Base-by-base conservation (phyloP, 2,329 filamentous ascomycete species). In the Knufia petricola region DNA sequence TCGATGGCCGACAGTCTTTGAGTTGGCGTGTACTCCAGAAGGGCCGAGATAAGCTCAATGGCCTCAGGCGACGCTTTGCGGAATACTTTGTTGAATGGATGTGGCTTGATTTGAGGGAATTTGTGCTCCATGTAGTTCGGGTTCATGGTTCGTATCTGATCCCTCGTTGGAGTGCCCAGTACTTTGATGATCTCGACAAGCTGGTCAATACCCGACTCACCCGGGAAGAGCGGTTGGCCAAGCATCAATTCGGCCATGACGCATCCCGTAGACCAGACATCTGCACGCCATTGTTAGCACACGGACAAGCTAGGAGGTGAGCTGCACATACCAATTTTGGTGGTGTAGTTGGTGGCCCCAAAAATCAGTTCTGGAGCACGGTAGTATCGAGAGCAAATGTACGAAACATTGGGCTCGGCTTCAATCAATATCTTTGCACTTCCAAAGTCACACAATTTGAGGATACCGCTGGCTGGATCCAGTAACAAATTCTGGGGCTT, bases 111-210 rank as follows among this genome's bases (percentile, higher is more conserved):
- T 69, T 98, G 92, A 41, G 92, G 92, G 70, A 98, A 98, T 74
- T 96, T 96, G 74, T 98, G 92, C 73, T 98, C 92, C 92, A 98
- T 98, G 71, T 98, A 98, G 70, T 98, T 98, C 51, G 92, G 92
- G 70, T 98, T 98, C 92, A 98, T 98, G 57, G 92, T 98, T 59
- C 92, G 86, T 63, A 98, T 98, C 69, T 98, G 92, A 67, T 98
- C 92, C 56, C 92, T 80, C 30, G 92, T 96, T 15, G 92, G 92
- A 15, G 92, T 98, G 52, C 92, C 92, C 52, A 98, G 74, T 46
- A 98, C 90, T 73, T 98, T 98, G 77, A 98, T 98, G 66, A 98
- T 98, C 70, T 98, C 92, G 39, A 98, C 92, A 42, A 98, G 75
- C 67, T 98, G 92, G 65, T 98, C 92, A 62, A 98, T 98, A 56